Conservation (phyloP, 495 filamentous ascomycete genomes). For the Penicillium nucicola region DNA sequence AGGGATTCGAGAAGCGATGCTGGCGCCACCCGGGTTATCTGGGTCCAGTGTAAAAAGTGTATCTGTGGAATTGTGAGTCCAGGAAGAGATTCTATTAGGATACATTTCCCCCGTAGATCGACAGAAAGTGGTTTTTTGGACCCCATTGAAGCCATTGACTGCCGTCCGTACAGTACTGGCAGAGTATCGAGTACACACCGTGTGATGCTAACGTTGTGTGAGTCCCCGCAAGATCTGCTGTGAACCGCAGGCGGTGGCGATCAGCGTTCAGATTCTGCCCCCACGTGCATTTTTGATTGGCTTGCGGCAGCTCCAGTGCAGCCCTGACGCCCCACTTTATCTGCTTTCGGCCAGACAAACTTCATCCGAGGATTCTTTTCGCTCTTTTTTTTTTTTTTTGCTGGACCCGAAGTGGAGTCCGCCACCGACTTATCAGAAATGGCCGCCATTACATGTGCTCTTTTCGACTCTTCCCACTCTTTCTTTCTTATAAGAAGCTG, state of each 20-base stretch:
- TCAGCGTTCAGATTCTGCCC: constrained; percentile 14
- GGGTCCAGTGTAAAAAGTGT: too few relatives aligned
- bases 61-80: too few relatives aligned
- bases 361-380: background rate
- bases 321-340: background rate
- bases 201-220: background rate
- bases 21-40: too few relatives aligned
- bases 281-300: constrained; percentile 25
- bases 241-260: constrained; percentile 3
- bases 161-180: too few relatives aligned
- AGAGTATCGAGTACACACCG: too few relatives aligned
- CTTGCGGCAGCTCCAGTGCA: background rate
- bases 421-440: constrained; percentile 25
- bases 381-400: background rate
- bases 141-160: too few relatives aligned
- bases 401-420: constrained; percentile 15
- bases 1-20: too few relatives aligned
- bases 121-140: too few relatives aligned
- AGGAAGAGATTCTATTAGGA: too few relatives aligned
- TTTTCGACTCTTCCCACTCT: constrained; percentile 15
- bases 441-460: constrained; percentile 15
- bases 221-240: constrained; percentile 3
- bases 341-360: background rate
- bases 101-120: too few relatives aligned
- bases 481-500: constrained; percentile 19